These are phyloP conservation scores for Irineochytrium annulatum DNA, from an alignment of 192 early-diverging fungal genomes.

Conservation along the genomic window DNA sequence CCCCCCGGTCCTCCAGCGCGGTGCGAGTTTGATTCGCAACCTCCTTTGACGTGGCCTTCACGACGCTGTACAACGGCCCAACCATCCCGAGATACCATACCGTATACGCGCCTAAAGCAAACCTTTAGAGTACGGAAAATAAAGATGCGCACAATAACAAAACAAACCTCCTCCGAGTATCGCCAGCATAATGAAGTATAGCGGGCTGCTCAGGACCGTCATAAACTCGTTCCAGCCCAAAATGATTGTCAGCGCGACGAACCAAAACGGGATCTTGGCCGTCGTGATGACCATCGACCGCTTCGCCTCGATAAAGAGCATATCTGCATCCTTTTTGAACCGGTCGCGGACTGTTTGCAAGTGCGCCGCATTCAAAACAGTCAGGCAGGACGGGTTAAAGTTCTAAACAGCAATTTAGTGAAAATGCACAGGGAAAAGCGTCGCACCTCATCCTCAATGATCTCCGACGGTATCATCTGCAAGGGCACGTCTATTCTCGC, in stretches of 20 bases:
- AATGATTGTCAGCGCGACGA: slow-evolving; percentile 68
- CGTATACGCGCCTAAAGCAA: slow-evolving; percentile 28
- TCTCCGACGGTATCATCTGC: slow-evolving; percentile 25
- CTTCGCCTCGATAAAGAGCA: slow-evolving; percentile 93
- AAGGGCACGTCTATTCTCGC: slow-evolving; percentile 65
- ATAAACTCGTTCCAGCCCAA: slow-evolving; percentile 98
- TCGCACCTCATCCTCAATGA: slow-evolving; percentile 42
- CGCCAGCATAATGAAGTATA: slow-evolving; percentile 57
- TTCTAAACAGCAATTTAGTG: slow-evolving; percentile 11
- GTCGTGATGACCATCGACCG: slow-evolving; percentile 84
- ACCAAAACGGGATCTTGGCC: slow-evolving; percentile 82
- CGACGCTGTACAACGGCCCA: slow-evolving; percentile 35
- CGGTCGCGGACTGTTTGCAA: slow-evolving; percentile 57
- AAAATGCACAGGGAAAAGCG: background rate
- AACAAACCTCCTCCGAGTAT: slow-evolving; percentile 21
- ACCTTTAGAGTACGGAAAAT: background rate
- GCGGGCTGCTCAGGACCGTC: slow-evolving; percentile 75
- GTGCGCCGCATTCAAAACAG: slow-evolving; percentile 34
- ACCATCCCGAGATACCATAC: slow-evolving; percentile 40
- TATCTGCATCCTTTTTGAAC: slow-evolving; percentile 88
- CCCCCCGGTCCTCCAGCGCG: slow-evolving; percentile 26
- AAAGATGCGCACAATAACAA: background rate
- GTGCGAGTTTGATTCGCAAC: slow-evolving; percentile 22
- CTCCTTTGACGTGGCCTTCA: slow-evolving; percentile 29
- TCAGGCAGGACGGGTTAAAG: slow-evolving; percentile 33